phyloP scores from a whole-genome alignment of 768 basidiomycete genomes.

The Agrocybe praecox region DNA sequence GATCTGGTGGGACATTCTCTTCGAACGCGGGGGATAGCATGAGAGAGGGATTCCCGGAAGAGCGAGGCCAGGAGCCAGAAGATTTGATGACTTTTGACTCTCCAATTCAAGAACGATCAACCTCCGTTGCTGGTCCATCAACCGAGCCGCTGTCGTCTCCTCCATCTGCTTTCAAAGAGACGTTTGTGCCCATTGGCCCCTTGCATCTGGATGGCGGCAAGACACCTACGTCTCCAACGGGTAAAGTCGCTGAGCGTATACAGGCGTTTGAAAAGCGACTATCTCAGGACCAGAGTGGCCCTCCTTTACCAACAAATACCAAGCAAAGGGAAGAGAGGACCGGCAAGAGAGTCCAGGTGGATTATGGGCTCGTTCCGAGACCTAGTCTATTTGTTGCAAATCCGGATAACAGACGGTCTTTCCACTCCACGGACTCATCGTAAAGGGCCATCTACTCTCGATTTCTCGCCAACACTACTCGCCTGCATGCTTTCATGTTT shows the following conservation, averaged over 20 bases:
- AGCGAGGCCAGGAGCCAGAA: constrained; percentile 3
- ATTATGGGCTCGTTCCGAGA: constrained; percentile 69
- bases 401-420: constrained; percentile 47
- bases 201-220: constrained; percentile 6
- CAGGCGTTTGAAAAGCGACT: constrained; percentile 59
- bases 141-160: constrained; percentile 6
- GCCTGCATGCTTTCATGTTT: not conserved
- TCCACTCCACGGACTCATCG: constrained; percentile 6
- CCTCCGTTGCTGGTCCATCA: not conserved
- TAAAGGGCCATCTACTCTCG: not conserved
- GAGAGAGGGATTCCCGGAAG: constrained; percentile 5
- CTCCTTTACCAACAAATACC: constrained; percentile 38
- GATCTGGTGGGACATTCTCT: constrained; percentile 29
- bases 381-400: constrained; percentile 74
- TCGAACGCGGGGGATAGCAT: constrained; percentile 22
- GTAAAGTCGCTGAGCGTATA: constrained; percentile 49
- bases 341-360: constrained; percentile 40
- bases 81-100: constrained; percentile 28
- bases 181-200: constrained; percentile 4
- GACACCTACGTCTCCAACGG: constrained; percentile 11
- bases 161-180: constrained; percentile 4
- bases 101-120: constrained; percentile 30
- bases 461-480: not conserved
- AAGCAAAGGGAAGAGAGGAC: constrained; percentile 43
- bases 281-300: constrained; percentile 50